Base-by-base conservation (phyloP, 2,329 filamentous ascomycete species). In the Aspergillus clavatus region DNA sequence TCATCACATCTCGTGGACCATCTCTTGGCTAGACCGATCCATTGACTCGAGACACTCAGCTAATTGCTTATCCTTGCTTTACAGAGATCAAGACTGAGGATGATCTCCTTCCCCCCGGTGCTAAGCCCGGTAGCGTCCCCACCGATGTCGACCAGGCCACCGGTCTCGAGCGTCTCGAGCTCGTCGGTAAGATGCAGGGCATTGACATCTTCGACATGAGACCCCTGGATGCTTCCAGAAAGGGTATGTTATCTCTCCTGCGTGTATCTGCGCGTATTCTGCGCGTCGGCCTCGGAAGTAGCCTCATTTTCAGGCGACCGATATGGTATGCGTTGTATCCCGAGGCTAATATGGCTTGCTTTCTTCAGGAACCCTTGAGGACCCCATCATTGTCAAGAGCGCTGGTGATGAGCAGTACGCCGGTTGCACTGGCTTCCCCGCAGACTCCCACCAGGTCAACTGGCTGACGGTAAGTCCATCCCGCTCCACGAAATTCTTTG, bases 111-210 rank as follows among this genome's bases (percentile, higher is more conserved):
- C 81, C 86, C 54, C 87, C 89, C 26, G 93, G 93, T 77, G 89
- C 86, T 61, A 72, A 80, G 61, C 75, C 83, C 55, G 91, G 93
- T 67, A 87, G 86, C 69, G 78, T 98, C 58, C 89, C 93, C 57
- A 94, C 88, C 74, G 93, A 98, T 73, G 73, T 95, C 68, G 89
- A 97, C 72, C 93, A 98, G 73, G 76, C 93, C 49, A 97, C 93
- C 61, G 93, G 93, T 87, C 80, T 97, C 50, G 93, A 98, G 80
- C 90, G 93, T 82, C 82, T 98, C 61, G 93, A 98, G 76, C 93
- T 98, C 66, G 80, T 98, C 70, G 93, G 93, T 75, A 98, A 98
- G 83, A 95, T 97, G 86, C 89, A 97, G 79, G 90, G 93, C 58
- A 78, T 96, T 63, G 93, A 98, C 69, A 79, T 97, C 69, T 98